Evolutionary conservation across 345 rosid genomes (phyloP), one percentile per base, ranked within the genome.

Genomic region (Sapria himalayana): DNA sequence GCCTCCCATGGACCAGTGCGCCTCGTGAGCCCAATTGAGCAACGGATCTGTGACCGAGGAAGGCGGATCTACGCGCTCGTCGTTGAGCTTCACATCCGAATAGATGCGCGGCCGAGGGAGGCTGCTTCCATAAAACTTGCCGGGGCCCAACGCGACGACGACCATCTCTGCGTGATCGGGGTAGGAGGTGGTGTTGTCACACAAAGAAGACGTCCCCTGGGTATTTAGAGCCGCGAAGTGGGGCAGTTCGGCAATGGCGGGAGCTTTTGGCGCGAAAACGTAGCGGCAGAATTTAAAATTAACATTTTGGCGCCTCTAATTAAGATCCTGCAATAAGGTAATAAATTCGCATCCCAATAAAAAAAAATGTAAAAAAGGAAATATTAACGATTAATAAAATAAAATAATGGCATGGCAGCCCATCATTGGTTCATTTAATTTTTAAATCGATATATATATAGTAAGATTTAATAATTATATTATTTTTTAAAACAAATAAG

Each of bases 1-100:
- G 22, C 97, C 97, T 10, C 97, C 97, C 97, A 86, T 86, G 37
- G 94, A 73, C 97, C 97, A 86, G 67, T 86, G 97, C 7, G 97
- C 97, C 31, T 81, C 97, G 20, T 45, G 29, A 1, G 97, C 97
- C 97, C 97, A 86, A 0, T 92, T 58, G 7, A 78, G 81, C 2
- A 86, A 58, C 8, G 97, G 82, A 39, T 78, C 97, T 22, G 67
- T 61, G 24, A 81, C 80, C 1, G 82, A 33, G 1, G 48, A 42
- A 0, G 97, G 97, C 2, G 94, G 93, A 42, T 79, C 89, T 0
- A 81, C 71, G 1, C 97, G 74, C 11, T 46, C 68, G 4, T 54
- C 0, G 45, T 58, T 74, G 56, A 60, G 41, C 52, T 48, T 64
- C 7, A 61, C 66, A 6, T 71, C 69, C 7, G 69, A 54, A 52